A percentile compares a stretch with the other conserved stretches of the same genome.
These are phyloP conservation scores for Phytophthora podocarpi DNA, from an alignment of 352 stramenopile species.

Conservation along the genomic window DNA sequence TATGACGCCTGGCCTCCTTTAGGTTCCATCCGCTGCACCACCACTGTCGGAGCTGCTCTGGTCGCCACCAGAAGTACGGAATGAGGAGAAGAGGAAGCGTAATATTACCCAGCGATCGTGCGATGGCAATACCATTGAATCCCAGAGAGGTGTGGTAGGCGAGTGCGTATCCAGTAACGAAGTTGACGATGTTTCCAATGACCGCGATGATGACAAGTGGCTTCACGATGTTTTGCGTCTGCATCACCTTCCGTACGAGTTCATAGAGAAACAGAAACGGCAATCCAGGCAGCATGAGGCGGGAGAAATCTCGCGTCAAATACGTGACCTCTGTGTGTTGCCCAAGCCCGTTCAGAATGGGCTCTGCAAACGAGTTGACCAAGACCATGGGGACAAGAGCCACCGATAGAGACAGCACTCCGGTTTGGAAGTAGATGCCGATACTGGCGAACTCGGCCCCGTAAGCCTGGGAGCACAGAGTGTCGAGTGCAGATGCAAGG, in stretches of 20 bases:
- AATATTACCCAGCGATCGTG: too few species aligned
- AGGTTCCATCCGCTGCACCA: slow-evolving; percentile 45
- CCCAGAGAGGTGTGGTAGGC: slow-evolving; percentile 68
- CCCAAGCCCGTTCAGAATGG: slow-evolving; percentile 41
- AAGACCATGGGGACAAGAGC: slow-evolving; percentile 49
- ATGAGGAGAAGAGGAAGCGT: too few species aligned
- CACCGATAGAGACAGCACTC: too few species aligned
- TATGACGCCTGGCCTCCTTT: slow-evolving; percentile 19
- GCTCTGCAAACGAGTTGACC: slow-evolving; percentile 54
- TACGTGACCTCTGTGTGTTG: slow-evolving; percentile 49
- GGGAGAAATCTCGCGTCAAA: slow-evolving; percentile 55
- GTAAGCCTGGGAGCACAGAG: too few species aligned
- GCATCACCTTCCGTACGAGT: slow-evolving; percentile 70
- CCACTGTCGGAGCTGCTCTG: too few species aligned
- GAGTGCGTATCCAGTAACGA: slow-evolving; percentile 59
- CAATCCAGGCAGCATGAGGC: slow-evolving; percentile 57
- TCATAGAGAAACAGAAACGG: slow-evolving; percentile 82
- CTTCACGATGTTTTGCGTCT: slow-evolving; percentile 69
- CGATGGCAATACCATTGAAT: too few species aligned
- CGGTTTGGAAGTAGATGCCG: too few species aligned
- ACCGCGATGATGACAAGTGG: slow-evolving; percentile 68
- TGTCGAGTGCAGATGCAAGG: too few species aligned
- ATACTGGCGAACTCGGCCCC: too few species aligned
- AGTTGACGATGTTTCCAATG: slow-evolving; percentile 63
- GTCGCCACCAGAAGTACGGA: too few species aligned